These are phyloP conservation scores for Podaxis sp. DNA, from an alignment of 768 basidiomycete species.

Conservation along the genomic window DNA sequence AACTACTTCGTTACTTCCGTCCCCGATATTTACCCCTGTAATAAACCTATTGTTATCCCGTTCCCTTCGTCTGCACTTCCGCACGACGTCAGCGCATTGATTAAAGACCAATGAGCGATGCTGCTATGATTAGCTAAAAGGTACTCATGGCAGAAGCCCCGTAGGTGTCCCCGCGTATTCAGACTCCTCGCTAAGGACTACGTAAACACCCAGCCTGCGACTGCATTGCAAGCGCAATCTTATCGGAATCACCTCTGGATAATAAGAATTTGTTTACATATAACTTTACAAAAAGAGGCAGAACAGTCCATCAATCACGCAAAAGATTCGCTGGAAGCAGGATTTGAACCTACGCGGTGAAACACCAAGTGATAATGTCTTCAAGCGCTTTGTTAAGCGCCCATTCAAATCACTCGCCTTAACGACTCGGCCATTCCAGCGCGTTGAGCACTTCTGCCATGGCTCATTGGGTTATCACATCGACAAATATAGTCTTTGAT, in stretches of 20 bases:
- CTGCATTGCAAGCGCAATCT: neutral
- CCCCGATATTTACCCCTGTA: neutral
- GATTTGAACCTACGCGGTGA: constrained; percentile 92
- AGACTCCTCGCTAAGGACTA: neutral
- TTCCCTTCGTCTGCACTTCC: neutral
- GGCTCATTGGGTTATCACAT: neutral
- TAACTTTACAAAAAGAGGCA: neutral
- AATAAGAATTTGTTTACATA: neutral
- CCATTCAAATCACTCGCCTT: constrained; percentile 89
- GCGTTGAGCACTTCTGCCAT: neutral
- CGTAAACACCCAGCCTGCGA: neutral
- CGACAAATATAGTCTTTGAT: neutral
- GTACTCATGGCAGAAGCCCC: neutral
- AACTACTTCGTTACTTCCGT: neutral
- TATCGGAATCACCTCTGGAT: neutral
- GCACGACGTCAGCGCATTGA: neutral
- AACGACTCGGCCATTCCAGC: constrained; percentile 86
- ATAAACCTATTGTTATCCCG: neutral
- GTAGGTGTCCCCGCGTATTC: neutral
- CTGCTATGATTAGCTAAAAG: neutral
- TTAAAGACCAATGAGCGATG: neutral
- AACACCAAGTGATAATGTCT: constrained; percentile 73
- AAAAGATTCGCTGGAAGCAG: constrained; percentile 80
- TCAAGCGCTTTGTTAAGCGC: constrained; percentile 12
- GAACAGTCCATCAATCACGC: neutral